Evolutionary conservation across 2,329 filamentous ascomycete species (phyloP).

Genomic region (Penicillium sp.): DNA sequence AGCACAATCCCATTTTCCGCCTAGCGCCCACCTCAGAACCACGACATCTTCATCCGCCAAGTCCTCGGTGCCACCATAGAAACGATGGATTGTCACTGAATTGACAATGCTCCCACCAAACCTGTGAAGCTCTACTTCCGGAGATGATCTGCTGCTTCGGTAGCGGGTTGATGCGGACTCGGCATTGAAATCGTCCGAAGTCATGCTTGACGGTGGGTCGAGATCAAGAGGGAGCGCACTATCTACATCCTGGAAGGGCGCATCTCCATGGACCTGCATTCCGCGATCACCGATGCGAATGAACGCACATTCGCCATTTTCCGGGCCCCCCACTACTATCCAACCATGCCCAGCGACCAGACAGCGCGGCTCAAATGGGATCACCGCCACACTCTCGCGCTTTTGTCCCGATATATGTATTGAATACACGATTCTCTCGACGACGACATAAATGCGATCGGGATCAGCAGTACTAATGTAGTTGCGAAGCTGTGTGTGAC

Average conservation of each 20-base stretch:
- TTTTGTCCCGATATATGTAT: slow-evolving; percentile 67
- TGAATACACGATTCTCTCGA: slow-evolving; percentile 69
- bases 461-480: slow-evolving; percentile 78
- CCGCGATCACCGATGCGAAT: slow-evolving; percentile 57
- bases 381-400: slow-evolving; percentile 68
- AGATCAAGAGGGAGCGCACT: slow-evolving; percentile 55
- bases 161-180: slow-evolving; percentile 18
- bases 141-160: slow-evolving; percentile 24
- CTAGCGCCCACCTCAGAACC: slow-evolving; percentile 43
- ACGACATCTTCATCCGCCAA: slow-evolving; percentile 56
- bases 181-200: slow-evolving; percentile 23
- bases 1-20: slow-evolving; percentile 1
- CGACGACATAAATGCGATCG: slow-evolving; percentile 80
- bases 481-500: slow-evolving; percentile 65
- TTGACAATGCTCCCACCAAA: slow-evolving; percentile 65
- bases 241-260: slow-evolving; percentile 51
- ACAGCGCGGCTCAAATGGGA: slow-evolving; percentile 75
- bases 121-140: slow-evolving; percentile 54
- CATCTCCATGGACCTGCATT: slow-evolving; percentile 39
- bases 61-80: slow-evolving; percentile 43
- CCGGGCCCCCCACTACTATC: slow-evolving; percentile 81
- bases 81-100: slow-evolving; percentile 62
- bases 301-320: slow-evolving; percentile 81
- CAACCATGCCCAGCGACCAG: slow-evolving; percentile 82
- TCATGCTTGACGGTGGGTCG: slow-evolving; percentile 27